Percentiles rank a stretch among this genome's conserved stretches.
These are phyloP conservation scores for Peronospora tabacina DNA, from an alignment of 352 stramenopile genomes.

Conservation along the genomic window DNA sequence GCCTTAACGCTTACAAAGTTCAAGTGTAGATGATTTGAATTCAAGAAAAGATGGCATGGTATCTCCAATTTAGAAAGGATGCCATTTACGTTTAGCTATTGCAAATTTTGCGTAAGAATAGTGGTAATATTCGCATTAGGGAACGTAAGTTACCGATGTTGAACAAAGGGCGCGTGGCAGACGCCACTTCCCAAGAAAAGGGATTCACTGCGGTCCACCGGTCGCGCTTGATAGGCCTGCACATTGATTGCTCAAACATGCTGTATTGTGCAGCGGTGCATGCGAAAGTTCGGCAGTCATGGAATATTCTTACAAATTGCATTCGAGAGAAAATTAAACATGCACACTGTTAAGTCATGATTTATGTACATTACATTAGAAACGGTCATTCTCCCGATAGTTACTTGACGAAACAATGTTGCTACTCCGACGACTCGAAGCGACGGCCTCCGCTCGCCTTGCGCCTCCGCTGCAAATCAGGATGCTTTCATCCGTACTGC, in stretches of 20 bases:
- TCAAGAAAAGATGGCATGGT: slow-evolving; percentile 12
- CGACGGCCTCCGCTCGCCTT: neutral
- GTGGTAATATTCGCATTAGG: slow-evolving; percentile 9
- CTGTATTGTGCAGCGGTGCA: slow-evolving; percentile 3
- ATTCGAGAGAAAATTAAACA: neutral
- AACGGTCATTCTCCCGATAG: slow-evolving; percentile 10
- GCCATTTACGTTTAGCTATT: slow-evolving; percentile 10
- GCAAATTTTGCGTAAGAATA: slow-evolving; percentile 13
- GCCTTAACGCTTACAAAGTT: slow-evolving; percentile 6
- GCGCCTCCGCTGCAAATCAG: slow-evolving; percentile 3
- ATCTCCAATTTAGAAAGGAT: neutral
- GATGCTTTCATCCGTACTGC: slow-evolving; percentile 30
- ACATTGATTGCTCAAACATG: neutral
- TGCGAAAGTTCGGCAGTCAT: neutral
- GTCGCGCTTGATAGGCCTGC: neutral
- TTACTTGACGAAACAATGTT: slow-evolving; percentile 24
- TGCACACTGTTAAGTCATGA: neutral
- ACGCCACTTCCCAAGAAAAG: slow-evolving; percentile 18
- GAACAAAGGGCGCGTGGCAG: slow-evolving; percentile 32
- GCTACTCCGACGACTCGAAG: slow-evolving; percentile 13
- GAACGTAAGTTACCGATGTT: slow-evolving; percentile 16
- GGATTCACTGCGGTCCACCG: neutral
- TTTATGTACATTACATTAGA: slow-evolving; percentile 8
- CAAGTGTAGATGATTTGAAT: slow-evolving; percentile 12
- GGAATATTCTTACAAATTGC: neutral